Percentiles rank a stretch among this genome's conserved stretches.
phyloP scores from a whole-genome alignment of 1,284 basidiomycete genomes.

The Cryptococcus hybrid region DNA sequence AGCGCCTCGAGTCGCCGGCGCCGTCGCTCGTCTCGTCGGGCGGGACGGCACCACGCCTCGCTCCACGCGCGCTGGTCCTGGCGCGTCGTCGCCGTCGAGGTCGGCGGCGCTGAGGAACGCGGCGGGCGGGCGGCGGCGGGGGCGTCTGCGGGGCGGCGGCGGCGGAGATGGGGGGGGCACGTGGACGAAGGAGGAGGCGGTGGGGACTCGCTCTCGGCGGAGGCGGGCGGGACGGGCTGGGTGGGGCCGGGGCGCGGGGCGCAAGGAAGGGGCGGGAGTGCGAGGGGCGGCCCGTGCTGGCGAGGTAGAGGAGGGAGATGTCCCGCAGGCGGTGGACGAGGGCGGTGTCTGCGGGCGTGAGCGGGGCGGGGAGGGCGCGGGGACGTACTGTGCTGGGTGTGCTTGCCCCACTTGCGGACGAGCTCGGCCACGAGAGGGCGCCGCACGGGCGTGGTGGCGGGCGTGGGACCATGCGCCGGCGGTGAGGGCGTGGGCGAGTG shows the following conservation, averaged over 20 bases:
- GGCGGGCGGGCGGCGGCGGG: too few species aligned
- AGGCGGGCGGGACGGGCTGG: slow-evolving; percentile 11
- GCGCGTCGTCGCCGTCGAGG: too few species aligned
- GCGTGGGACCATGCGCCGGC: slow-evolving; percentile 45
- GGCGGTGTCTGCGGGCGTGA: slow-evolving; percentile 24
- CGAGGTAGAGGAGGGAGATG: slow-evolving; percentile 45
- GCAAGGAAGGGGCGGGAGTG: slow-evolving; percentile 27
- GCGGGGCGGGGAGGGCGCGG: neutral
- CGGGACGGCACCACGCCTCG: slow-evolving; percentile 8
- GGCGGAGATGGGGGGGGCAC: slow-evolving; percentile 11
- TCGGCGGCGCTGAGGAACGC: too few species aligned
- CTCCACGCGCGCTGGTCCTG: neutral
- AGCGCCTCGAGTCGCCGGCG: slow-evolving; percentile 22
- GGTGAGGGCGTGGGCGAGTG: slow-evolving; percentile 41
- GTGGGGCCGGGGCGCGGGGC: slow-evolving; percentile 10
- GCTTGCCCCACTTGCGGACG: slow-evolving; percentile 84
- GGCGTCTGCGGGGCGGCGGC: neutral
- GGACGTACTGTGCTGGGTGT: slow-evolving; percentile 57
- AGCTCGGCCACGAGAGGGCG: slow-evolving; percentile 54
- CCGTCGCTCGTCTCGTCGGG: neutral
- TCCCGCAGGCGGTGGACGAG: slow-evolving; percentile 40
- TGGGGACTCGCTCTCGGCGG: slow-evolving; percentile 26
- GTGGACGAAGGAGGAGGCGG: slow-evolving; percentile 39
- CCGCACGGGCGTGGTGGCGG: slow-evolving; percentile 61
- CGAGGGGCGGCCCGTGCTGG: slow-evolving; percentile 59